phyloP scores from a whole-genome alignment of 1,284 basidiomycete genomes.

The Erythrobasidium hasegawianum region DNA sequence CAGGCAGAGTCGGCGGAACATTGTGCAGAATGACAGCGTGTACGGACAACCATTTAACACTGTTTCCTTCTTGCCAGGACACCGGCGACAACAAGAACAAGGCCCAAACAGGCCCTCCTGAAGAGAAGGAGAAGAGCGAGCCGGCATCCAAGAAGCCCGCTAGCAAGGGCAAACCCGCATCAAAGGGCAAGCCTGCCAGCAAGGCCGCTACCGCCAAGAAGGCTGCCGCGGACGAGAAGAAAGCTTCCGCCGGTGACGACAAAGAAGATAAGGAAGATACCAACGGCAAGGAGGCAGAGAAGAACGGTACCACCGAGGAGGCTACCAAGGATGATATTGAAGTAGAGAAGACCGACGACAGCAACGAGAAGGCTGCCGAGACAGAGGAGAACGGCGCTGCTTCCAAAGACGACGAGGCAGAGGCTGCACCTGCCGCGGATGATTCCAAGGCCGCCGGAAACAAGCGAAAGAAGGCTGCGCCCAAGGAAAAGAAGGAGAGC shows the following conservation, averaged over 20 bases:
- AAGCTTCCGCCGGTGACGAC: neutral
- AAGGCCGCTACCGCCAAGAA: slow-evolving; percentile 7
- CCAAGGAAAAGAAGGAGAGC: too few species aligned
- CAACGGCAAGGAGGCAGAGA: neutral
- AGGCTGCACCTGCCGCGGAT: slow-evolving; percentile 9
- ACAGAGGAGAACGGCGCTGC: neutral
- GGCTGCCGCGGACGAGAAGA: neutral
- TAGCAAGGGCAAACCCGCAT: slow-evolving; percentile 4
- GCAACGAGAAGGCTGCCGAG: slow-evolving; percentile 10
- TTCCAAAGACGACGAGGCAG: too few species aligned
- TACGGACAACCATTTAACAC: too few species aligned
- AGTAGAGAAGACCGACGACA: neutral
- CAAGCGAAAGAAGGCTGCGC: too few species aligned
- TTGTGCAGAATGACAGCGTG: too few species aligned
- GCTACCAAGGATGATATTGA: neutral
- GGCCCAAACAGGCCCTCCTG: slow-evolving; percentile 49
- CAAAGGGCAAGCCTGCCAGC: neutral
- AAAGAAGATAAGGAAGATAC: slow-evolving; percentile 5
- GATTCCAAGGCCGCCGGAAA: neutral
- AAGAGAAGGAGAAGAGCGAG: slow-evolving; percentile 45
- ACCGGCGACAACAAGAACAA: slow-evolving; percentile 51
- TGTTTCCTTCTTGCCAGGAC: slow-evolving; percentile 38
- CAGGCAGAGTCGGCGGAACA: too few species aligned
- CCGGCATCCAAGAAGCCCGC: slow-evolving; percentile 17
- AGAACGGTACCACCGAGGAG: neutral